phyloP scores from a whole-genome alignment of 768 basidiomycete genomes.

The Termitomyces sp. region DNA sequence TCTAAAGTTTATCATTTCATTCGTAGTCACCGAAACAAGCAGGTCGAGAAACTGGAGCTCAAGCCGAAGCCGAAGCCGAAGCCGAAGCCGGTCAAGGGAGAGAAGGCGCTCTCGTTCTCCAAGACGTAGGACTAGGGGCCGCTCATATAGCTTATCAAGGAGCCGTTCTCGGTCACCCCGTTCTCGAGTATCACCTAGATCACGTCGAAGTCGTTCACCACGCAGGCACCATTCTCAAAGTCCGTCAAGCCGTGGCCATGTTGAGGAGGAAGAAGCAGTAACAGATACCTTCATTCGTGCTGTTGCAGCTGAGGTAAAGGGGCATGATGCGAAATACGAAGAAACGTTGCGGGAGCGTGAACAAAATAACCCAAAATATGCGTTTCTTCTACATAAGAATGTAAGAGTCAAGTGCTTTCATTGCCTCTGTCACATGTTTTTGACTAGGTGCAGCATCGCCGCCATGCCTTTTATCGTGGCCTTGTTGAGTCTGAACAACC shows the following conservation, averaged over 20 bases:
- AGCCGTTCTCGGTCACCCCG: constrained; percentile 42
- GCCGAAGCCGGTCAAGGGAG: constrained; percentile 37
- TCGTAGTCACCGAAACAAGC: constrained; percentile 14
- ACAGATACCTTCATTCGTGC: constrained; percentile 85
- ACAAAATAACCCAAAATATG: constrained; percentile 76
- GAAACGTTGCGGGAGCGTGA: constrained; percentile 72
- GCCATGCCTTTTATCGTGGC: constrained; percentile 68
- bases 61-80: constrained; percentile 30
- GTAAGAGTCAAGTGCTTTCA: constrained; percentile 34
- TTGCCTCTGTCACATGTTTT: background rate
- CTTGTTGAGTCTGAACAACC: constrained; percentile 55
- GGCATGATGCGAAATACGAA: constrained; percentile 77
- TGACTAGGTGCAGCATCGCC: constrained; percentile 50
- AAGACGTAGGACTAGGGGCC: constrained; percentile 33
- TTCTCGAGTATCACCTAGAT: constrained; percentile 27
- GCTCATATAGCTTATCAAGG: constrained; percentile 49
- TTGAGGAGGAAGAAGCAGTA: constrained; percentile 64
- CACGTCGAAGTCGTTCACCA: constrained; percentile 44
- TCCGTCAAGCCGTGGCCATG: constrained; percentile 37
- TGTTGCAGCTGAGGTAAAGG: constrained; percentile 81
- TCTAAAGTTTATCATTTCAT: background rate
- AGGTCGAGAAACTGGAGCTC: constrained; percentile 12
- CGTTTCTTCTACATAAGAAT: constrained; percentile 62
- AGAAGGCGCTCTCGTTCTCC: constrained; percentile 39
- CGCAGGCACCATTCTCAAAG: constrained; percentile 49